Percentiles rank a stretch among this genome's conserved stretches.
Conservation (phyloP, 768 basidiomycete species). For the Suillus ampliporus region DNA sequence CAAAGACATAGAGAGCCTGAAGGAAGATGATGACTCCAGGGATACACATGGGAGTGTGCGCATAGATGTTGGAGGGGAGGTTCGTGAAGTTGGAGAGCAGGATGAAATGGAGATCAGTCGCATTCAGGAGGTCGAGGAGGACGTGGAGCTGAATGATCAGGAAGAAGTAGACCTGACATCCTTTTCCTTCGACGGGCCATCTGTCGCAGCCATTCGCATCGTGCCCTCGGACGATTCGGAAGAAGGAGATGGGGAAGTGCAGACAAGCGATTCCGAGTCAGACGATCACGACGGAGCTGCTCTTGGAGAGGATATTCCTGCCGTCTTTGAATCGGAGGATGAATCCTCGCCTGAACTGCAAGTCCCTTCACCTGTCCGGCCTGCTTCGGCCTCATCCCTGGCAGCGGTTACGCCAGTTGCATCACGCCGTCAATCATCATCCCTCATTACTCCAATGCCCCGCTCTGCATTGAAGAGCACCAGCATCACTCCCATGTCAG, state of each 20-base stretch:
- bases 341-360: conserved; percentile 30
- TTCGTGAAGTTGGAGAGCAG: conserved; percentile 18
- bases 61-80: conserved; percentile 6
- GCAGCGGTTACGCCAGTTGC: conserved; percentile 28
- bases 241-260: conserved; percentile 41
- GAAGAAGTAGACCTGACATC: conserved; percentile 73
- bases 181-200: conserved; percentile 72
- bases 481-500: conserved; percentile 61
- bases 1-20: conserved; percentile 86
- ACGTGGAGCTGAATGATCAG: conserved; percentile 53
- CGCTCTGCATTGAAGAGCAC: conserved; percentile 50
- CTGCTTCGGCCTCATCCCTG: conserved; percentile 1
- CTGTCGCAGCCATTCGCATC: conserved; percentile 55
- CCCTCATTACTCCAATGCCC: conserved; percentile 31
- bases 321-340: conserved; percentile 43
- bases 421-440: conserved; percentile 18
- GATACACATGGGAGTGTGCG: conserved; percentile 22
- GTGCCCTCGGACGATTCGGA: conserved; percentile 46
- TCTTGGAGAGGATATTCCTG: conserved; percentile 14
- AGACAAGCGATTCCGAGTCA: conserved; percentile 48
- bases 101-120: conserved; percentile 34
- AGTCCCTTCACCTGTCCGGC: conserved; percentile 9
- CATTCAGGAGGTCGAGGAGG: conserved; percentile 55
- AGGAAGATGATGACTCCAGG: conserved; percentile 59
- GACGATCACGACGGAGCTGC: conserved; percentile 29